phyloP scores from a whole-genome alignment of 306 rosid genomes.

The Trifolium repens region DNA sequence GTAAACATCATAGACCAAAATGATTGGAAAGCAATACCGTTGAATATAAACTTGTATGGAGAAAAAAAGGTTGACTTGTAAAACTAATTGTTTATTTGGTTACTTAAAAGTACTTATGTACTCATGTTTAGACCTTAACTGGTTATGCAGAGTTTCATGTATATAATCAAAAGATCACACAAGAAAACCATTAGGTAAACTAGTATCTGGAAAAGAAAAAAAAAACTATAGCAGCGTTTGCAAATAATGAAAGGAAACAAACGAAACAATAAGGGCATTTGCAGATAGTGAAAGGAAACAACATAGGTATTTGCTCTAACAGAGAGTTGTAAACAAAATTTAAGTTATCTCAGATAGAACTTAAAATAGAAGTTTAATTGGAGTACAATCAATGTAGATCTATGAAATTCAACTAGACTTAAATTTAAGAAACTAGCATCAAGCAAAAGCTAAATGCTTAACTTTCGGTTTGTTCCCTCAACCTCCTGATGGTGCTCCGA shows the following conservation, averaged over 20 bases:
- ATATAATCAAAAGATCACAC: not conserved
- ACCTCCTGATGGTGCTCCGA: conserved; percentile 67
- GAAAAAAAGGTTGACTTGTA: no score
- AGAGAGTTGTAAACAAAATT: conserved; percentile 7
- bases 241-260: not conserved
- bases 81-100: no score
- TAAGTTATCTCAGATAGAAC: not conserved
- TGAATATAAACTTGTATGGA: no score
- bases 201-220: not conserved
- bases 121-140: no score
- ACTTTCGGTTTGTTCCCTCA: conserved; percentile 62
- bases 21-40: no score
- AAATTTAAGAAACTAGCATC: conserved; percentile 8
- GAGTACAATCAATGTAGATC: conserved; percentile 24
- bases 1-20: no score
- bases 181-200: not conserved
- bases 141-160: no score
- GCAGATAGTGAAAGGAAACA: not conserved
- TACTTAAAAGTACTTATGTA: no score
- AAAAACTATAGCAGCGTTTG: no score
- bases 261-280: not conserved
- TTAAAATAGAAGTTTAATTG: not conserved
- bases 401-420: conserved; percentile 28
- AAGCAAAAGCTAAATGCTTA: conserved; percentile 38
- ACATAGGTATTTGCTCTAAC: not conserved